Evolutionary conservation across 805 yeast genomes (phyloP), one percentile per base, ranked within the genome.

Genomic region (Saturnispora serradocipensis): DNA sequence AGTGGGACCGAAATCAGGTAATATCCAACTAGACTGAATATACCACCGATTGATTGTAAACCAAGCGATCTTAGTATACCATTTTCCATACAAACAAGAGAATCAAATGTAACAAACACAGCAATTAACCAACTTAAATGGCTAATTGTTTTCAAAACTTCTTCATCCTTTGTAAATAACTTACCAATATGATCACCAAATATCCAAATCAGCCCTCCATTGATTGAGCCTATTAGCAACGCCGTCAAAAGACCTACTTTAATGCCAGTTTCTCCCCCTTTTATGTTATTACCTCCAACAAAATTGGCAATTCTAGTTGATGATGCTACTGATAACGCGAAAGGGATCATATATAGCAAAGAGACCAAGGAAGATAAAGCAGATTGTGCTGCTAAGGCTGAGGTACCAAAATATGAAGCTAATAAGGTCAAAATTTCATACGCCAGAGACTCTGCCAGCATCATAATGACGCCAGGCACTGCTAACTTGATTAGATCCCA

Each of bases 1-100:
- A 82, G 57, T 0, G 95, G 95, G 40, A 86, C 70, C 1, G 88
- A 90, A 55, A 84, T 67, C 3, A 75, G 72, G 64, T 87, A 87
- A 66, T 87, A 87, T 0, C 83, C 77, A n/a, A 84, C 61, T 45
- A 87, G 70, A 59, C 86, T 87, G 48, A 86, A 70, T 11, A 77
- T 57, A 0, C 91, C 88, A 2, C 95, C 95, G 45, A 84, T 72
- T 46, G 74, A 76, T 63, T 87, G 95, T 45, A 81, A 69, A 0
- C 91, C 95, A 63, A 84, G 83, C 1, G 90, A 89, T 54, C 95
- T 70, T 53, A 87, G 67, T 35, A 84, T 74, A 1, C 90, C 93
- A 42, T 84, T 81, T 3, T 88, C 81, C 16, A 85, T 81, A 43
- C 84, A 78, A 15, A 86, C 84, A 16, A 84, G 62, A 3, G 88